These are phyloP conservation scores for Nigrograna mackinnonii DNA, from an alignment of 2,329 filamentous ascomycete species.

Conservation along the genomic window DNA sequence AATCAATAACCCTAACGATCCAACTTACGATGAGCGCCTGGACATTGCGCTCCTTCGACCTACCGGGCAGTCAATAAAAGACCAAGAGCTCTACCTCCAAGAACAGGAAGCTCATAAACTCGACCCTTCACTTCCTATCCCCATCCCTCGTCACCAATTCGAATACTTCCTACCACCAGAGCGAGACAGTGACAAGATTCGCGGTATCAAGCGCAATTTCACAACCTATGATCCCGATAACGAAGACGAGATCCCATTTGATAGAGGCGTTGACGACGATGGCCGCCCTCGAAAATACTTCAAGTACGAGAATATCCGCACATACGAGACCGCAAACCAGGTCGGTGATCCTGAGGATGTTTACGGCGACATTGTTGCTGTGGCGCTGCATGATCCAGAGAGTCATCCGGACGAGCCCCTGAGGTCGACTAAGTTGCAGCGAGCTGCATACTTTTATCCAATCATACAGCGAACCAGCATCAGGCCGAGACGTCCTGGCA, in stretches of 20 bases:
- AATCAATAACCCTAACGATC: conserved; percentile 46
- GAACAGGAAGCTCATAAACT: conserved; percentile 45
- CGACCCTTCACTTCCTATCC: conserved; percentile 55
- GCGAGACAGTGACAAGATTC: conserved; percentile 47
- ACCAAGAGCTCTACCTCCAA: conserved; percentile 54
- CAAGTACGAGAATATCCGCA: conserved; percentile 60
- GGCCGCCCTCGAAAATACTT: conserved; percentile 54
- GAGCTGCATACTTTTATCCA: conserved; percentile 66
- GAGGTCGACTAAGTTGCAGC: conserved; percentile 40
- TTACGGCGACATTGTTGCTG: conserved; percentile 59
- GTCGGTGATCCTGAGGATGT: conserved; percentile 54
- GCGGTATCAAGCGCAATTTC: conserved; percentile 60
- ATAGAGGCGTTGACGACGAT: conserved; percentile 44
- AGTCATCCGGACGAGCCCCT: conserved; percentile 40
- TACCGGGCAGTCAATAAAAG: conserved; percentile 55
- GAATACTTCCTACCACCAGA: conserved; percentile 62
- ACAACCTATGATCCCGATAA: conserved; percentile 56
- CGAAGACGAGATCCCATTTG: conserved; percentile 43
- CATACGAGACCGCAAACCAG: conserved; percentile 64
- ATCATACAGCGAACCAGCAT: conserved; percentile 61
- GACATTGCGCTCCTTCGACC: conserved; percentile 63
- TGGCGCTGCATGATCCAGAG: conserved; percentile 61
- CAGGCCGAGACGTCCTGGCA: conserved; percentile 46
- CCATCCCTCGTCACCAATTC: conserved; percentile 61
- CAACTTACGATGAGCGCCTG: conserved; percentile 61